Evolutionary conservation across 164 flowering plant genomes (phyloP), one percentile per base, ranked within the genome.

Genomic region (Macadamia tetraphylla): DNA sequence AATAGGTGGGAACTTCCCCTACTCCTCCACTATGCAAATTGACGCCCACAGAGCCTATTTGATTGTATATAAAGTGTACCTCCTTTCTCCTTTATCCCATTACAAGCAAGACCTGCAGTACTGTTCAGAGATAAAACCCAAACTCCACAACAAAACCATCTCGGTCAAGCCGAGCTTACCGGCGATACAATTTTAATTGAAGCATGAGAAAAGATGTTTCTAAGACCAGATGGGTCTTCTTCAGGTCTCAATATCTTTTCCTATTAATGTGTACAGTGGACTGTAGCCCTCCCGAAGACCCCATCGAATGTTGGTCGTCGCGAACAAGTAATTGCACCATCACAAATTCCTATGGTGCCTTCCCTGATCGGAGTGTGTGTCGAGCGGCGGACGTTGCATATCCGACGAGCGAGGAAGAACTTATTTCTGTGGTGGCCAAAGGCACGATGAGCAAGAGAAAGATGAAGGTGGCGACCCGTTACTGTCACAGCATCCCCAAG

Each of bases 401-500:
- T 67, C 88, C 86, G 0, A 35, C 72, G 17, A 64, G 80, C 14
- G 88, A 85, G 67, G 67, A 63, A 6, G 83, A 85, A 64, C 74
- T 85, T 18, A 65, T 85, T 1, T 29, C 73, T 1, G 32, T 71
- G 0, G 86, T 85, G 3, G 76, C 84, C 2, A 43, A 60, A 0
- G 86, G 85, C 0, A 66, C 86, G 42, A 68, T 11, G 73, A 58
- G 64, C 43, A 67, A 69, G 56, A 71, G 74, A 7, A 82, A 82
- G 73, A 85, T 81, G 71, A 82, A 83, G 67, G 86, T 74, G 6
- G 80, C 69, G 1, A 81, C 86, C 0, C 75, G 77, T 1, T 78
- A 32, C 67, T 76, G 81, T 6, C 88, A 85, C 70, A 85, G 86
- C 73, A 78, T 82, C 13, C 83, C 88, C 1, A 85, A 80, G 65